A percentile compares a stretch with the other conserved stretches of the same genome.
Conservation (phyloP, 2,329 filamentous ascomycete genomes). For the Apiospora arundinis region DNA sequence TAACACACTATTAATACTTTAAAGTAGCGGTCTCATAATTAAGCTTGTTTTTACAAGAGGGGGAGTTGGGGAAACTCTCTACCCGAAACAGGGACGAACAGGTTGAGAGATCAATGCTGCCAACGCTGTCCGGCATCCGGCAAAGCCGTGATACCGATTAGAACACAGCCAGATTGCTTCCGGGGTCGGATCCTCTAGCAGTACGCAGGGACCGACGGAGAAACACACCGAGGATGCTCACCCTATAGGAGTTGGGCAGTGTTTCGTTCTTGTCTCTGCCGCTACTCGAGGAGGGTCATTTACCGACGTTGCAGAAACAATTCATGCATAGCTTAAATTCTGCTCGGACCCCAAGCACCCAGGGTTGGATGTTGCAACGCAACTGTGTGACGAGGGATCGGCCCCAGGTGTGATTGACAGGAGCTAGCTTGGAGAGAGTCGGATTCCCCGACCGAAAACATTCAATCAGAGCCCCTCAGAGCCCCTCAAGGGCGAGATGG, state of each 20-base stretch:
- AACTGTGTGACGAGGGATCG: slow-evolving; percentile 18
- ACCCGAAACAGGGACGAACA: neutral
- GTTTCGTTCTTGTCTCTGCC: neutral
- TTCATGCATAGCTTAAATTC: slow-evolving; percentile 2
- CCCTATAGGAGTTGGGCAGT: neutral
- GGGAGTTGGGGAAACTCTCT: neutral
- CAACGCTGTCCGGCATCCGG: neutral
- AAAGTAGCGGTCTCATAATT: neutral
- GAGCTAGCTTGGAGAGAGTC: neutral
- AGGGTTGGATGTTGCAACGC: slow-evolving; percentile 1
- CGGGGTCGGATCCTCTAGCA: neutral
- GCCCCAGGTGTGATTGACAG: slow-evolving; percentile 11
- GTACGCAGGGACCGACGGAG: neutral
- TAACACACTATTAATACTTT: neutral
- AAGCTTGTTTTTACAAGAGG: neutral
- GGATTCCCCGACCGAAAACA: neutral
- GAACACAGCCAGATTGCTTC: too few species aligned
- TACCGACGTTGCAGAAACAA: neutral
- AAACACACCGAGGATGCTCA: neutral
- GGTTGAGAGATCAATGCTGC: neutral
- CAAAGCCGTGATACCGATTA: neutral
- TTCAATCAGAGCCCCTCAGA: neutral
- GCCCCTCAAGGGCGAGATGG: neutral
- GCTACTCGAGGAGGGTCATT: neutral
- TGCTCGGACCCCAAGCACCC: neutral